Percentiles rank a stretch among this genome's conserved stretches.
These are phyloP conservation scores for Colletotrichum sp. DNA, from an alignment of 2,329 filamentous ascomycete genomes.

Conservation along the genomic window DNA sequence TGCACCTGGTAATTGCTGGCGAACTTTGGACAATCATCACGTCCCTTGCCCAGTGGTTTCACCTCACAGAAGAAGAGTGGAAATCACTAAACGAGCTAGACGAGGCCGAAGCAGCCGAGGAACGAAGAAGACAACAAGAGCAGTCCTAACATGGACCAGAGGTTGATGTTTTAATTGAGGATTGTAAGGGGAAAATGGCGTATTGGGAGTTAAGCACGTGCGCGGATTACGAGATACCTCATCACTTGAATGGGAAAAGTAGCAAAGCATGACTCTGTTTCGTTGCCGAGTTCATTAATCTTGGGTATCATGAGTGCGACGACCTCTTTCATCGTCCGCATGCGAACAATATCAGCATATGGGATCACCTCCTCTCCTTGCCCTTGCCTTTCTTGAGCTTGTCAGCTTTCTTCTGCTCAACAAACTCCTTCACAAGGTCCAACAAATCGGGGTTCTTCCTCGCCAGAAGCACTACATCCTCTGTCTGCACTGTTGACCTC, in stretches of 20 bases:
- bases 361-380: not conserved
- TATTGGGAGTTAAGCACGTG: not conserved
- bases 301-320: conserved; percentile 6
- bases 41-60: conserved; percentile 39
- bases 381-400: conserved; percentile 25
- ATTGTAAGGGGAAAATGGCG: not conserved
- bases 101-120: conserved; percentile 22
- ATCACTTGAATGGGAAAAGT: not conserved
- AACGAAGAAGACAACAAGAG: not conserved
- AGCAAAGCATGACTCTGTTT: not conserved
- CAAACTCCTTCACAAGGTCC: conserved; percentile 71
- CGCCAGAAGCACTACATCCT: conserved; percentile 87
- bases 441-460: conserved; percentile 87
- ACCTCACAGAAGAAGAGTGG: conserved; percentile 49
- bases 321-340: not conserved
- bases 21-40: conserved; percentile 51
- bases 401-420: conserved; percentile 63
- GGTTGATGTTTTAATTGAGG: not conserved
- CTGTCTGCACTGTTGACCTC: conserved; percentile 77
- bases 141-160: not conserved
- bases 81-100: conserved; percentile 32
- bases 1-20: conserved; percentile 47
- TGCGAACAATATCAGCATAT: not conserved
- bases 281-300: not conserved
- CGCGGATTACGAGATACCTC: not conserved